Conservation (phyloP, 352 stramenopile species). For the Globisporangium alternatum region DNA sequence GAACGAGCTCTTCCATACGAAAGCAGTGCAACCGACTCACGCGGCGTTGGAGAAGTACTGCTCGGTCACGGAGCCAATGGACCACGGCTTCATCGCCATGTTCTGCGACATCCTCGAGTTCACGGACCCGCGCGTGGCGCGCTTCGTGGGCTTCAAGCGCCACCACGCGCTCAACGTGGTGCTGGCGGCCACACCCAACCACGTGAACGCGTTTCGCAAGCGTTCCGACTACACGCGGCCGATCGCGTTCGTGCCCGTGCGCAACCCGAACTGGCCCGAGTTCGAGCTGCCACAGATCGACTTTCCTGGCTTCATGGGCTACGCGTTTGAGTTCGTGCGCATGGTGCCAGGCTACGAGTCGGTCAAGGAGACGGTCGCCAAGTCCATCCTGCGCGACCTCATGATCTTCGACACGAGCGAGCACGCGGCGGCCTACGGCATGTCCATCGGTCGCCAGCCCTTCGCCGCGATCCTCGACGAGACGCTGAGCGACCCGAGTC, state of each 20-base stretch:
- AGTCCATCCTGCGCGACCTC: slow-evolving; percentile 73
- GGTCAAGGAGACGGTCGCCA: slow-evolving; percentile 63
- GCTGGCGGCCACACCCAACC: slow-evolving; percentile 46
- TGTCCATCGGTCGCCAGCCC: slow-evolving; percentile 27
- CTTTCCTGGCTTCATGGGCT: slow-evolving; percentile 60
- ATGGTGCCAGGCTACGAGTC: slow-evolving; percentile 56
- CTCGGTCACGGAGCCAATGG: slow-evolving; percentile 27
- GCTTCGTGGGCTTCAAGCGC: slow-evolving; percentile 52
- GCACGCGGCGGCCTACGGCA: slow-evolving; percentile 43
- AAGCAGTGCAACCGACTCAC: slow-evolving; percentile 32
- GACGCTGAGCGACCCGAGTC: slow-evolving; percentile 9
- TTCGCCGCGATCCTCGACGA: slow-evolving; percentile 48
- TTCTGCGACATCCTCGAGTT: slow-evolving; percentile 80
- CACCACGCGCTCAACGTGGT: slow-evolving; percentile 66
- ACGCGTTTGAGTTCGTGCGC: slow-evolving; percentile 63
- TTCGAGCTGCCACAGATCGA: slow-evolving; percentile 41
- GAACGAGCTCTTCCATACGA: slow-evolving; percentile 46
- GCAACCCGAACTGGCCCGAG: slow-evolving; percentile 67
- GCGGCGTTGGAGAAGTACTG: slow-evolving; percentile 56
- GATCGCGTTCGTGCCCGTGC: slow-evolving; percentile 65
- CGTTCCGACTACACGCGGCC: slow-evolving; percentile 42
- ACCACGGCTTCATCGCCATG: slow-evolving; percentile 74
- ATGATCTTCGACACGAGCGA: slow-evolving; percentile 67
- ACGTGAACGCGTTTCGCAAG: slow-evolving; percentile 63
- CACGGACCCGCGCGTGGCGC: slow-evolving; percentile 42